Percentiles rank a stretch among this genome's conserved stretches.
Evolutionary conservation across 2,329 filamentous ascomycete genomes (phyloP).

Genomic region (Xylaria arbuscula): DNA sequence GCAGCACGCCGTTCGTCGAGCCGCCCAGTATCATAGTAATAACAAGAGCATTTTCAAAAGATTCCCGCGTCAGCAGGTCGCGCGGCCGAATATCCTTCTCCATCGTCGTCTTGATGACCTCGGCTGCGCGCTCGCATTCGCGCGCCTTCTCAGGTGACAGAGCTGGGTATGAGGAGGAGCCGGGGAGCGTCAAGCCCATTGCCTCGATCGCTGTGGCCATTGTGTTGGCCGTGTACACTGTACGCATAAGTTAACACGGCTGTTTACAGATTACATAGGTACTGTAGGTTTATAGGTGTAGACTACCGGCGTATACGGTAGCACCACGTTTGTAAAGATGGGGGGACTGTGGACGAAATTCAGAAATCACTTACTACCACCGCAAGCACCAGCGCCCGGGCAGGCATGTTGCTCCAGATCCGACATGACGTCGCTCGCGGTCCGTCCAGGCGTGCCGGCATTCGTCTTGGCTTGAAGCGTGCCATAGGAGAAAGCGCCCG

Average conservation of each 20-base stretch:
- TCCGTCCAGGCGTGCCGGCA: constrained; percentile 71
- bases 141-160: constrained; percentile 84
- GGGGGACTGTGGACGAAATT: no score
- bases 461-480: constrained; percentile 76
- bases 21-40: constrained; percentile 94
- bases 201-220: constrained; percentile 93
- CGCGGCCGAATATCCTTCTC: constrained; percentile 83
- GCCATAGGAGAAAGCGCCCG: constrained; percentile 84
- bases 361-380: constrained; percentile 59
- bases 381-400: constrained; percentile 78
- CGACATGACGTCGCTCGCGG: constrained; percentile 80
- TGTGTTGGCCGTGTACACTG: constrained; percentile 90
- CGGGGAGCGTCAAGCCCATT: constrained; percentile 84
- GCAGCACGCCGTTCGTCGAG: constrained; percentile 87
- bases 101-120: constrained; percentile 82
- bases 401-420: constrained; percentile 86
- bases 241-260: neutral
- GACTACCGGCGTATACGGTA: neutral
- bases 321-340: neutral
- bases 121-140: constrained; percentile 84
- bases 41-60: constrained; percentile 89
- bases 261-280: neutral
- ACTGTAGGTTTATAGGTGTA: neutral
- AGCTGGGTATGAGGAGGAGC: constrained; percentile 85
- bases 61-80: constrained; percentile 80